Percentiles rank a stretch among this genome's conserved stretches.
Conservation (phyloP, 208 protist genomes). For the Acanthamoeba sp. region DNA sequence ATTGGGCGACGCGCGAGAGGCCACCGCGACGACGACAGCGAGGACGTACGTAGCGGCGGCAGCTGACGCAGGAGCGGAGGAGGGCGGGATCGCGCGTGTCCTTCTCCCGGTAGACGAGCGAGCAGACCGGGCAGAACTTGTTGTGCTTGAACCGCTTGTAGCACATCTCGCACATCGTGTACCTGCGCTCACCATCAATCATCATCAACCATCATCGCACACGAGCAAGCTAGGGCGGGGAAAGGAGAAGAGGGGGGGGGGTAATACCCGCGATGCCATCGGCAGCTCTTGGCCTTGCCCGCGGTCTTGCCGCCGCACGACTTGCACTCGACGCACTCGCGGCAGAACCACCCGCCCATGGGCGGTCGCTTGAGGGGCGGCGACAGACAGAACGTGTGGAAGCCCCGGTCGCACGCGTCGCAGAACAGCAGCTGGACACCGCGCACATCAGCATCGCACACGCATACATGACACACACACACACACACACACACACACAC, state of each 20-base stretch:
- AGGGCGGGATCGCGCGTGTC: not conserved
- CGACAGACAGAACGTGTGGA: conserved; percentile 64
- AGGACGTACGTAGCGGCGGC: conserved; percentile 7
- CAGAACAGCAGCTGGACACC: conserved; percentile 28
- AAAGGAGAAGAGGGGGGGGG: no score
- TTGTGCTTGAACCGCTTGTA: conserved; percentile 57
- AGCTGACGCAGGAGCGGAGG: not conserved
- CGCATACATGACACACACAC: not conserved
- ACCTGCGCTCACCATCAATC: not conserved
- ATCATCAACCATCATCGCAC: not conserved
- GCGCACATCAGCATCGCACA: not conserved
- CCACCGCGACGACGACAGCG: not conserved
- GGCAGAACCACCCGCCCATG: conserved; percentile 58
- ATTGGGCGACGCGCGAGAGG: no score
- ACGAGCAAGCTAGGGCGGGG: not conserved
- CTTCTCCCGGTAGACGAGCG: conserved; percentile 23
- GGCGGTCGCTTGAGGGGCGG: conserved; percentile 55
- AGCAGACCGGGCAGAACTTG: conserved; percentile 32
- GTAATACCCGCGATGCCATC: not conserved
- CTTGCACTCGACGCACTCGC: conserved; percentile 59
- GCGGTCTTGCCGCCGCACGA: conserved; percentile 22
- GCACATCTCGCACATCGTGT: conserved; percentile 57
- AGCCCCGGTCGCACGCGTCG: conserved; percentile 60
- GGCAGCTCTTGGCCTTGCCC: conserved; percentile 15
- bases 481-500: not conserved